These are phyloP conservation scores for Trichoderma orchidacearum DNA, from an alignment of 495 filamentous ascomycete species.

Conservation along the genomic window DNA sequence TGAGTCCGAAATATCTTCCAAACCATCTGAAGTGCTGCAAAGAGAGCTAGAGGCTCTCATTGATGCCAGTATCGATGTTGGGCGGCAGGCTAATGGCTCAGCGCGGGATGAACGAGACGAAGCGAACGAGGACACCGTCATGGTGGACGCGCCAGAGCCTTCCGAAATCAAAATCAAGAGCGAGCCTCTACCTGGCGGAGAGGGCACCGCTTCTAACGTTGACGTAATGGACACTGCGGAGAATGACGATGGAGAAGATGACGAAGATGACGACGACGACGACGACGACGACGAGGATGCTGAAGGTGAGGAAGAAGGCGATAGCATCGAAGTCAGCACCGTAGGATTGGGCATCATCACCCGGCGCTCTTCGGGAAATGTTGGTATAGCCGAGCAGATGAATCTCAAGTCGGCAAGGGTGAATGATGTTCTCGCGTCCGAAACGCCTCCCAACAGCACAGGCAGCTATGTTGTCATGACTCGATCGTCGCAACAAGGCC, in stretches of 20 bases:
- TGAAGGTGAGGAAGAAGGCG: slow-evolving; percentile 9
- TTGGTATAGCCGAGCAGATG: not conserved
- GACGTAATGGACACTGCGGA: not conserved
- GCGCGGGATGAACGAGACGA: slow-evolving; percentile 14
- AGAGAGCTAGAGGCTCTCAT: slow-evolving; percentile 62
- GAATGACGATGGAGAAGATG: not conserved
- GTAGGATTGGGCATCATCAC: slow-evolving; percentile 21
- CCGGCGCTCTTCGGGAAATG: slow-evolving; percentile 9
- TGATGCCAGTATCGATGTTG: slow-evolving; percentile 38
- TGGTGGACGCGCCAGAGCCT: slow-evolving; percentile 28
- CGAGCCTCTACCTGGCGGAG: slow-evolving; percentile 16
- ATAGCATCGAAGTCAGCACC: slow-evolving; percentile 29
- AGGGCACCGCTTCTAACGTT: slow-evolving; percentile 6
- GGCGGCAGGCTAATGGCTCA: slow-evolving; percentile 15
- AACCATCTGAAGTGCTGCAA: slow-evolving; percentile 52
- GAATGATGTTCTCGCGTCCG: not conserved
- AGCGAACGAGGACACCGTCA: slow-evolving; percentile 26
- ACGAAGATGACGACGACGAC: slow-evolving; percentile 3
- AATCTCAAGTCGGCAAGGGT: not conserved
- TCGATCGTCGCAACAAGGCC: slow-evolving; percentile 5
- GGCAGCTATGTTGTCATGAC: not conserved
- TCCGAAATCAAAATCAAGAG: slow-evolving; percentile 25
- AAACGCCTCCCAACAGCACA: slow-evolving; percentile 1
- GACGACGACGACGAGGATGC: slow-evolving; percentile 10
- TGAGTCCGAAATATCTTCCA: slow-evolving; percentile 63